Percentiles rank a stretch among this genome's conserved stretches.
These are phyloP conservation scores for Calonectria leucothoes DNA, from an alignment of 2,329 filamentous ascomycete species.

Conservation along the genomic window DNA sequence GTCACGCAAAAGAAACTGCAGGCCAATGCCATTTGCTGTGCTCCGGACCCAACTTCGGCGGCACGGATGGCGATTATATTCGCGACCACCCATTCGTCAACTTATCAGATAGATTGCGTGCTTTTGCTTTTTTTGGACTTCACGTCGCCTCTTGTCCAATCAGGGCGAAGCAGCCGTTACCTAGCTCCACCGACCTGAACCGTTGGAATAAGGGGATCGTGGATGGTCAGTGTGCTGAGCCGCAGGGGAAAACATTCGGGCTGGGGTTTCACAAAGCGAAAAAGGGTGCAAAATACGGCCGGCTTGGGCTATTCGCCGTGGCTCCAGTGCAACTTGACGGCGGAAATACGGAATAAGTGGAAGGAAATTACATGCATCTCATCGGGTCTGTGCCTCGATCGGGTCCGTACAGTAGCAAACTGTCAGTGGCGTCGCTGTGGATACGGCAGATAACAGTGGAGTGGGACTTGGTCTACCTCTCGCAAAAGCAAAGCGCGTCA, in stretches of 20 bases:
- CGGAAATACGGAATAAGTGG: not conserved
- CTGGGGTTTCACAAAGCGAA: not conserved
- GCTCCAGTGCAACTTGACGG: not conserved
- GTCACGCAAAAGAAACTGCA: not conserved
- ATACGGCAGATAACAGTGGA: slow-evolving; percentile 9
- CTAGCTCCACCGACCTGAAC: not conserved
- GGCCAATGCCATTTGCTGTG: too few species aligned
- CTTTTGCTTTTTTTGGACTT: slow-evolving; percentile 1
- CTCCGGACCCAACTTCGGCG: too few species aligned
- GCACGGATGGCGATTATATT: not conserved
- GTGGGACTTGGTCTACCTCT: not conserved
- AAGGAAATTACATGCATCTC: not conserved
- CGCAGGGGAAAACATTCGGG: not conserved
- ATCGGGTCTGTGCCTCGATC: not conserved
- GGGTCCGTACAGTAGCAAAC: not conserved
- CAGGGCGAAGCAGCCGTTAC: not conserved
- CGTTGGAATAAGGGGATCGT: not conserved
- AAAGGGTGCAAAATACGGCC: not conserved
- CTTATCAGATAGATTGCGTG: not conserved
- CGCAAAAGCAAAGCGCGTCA: slow-evolving; percentile 4
- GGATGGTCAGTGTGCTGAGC: not conserved
- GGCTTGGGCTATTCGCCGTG: not conserved
- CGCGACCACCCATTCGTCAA: not conserved
- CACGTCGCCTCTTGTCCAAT: not conserved
- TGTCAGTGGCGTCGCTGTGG: not conserved